Percentiles rank a stretch among this genome's conserved stretches.
Evolutionary conservation across 1,284 basidiomycete species (phyloP).

Genomic region (Tilletia walkeri): DNA sequence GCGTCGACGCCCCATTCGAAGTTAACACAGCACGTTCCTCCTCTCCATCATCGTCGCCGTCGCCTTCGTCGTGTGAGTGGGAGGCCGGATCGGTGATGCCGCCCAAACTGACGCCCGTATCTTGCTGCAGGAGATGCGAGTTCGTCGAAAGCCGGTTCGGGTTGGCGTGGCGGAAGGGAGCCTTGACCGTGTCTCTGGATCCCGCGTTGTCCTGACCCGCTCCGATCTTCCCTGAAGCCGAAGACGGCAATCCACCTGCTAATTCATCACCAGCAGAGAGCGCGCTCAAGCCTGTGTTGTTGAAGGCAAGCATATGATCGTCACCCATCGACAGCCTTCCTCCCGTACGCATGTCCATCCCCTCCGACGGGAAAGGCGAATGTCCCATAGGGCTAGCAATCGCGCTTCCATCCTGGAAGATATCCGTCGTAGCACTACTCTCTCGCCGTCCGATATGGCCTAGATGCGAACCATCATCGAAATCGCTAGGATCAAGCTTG

Average conservation of each 20-base stretch:
- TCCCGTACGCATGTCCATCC: not conserved
- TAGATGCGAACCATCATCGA: not conserved
- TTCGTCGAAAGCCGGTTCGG: not conserved
- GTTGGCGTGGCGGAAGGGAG: not conserved
- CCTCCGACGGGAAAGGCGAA: constrained; percentile 12
- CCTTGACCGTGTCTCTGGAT: too few relatives aligned
- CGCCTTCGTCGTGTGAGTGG: not conserved
- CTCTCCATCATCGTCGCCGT: not conserved
- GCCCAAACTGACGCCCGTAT: not conserved
- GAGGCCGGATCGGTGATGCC: constrained; percentile 1
- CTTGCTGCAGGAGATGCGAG: not conserved
- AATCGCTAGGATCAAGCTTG: not conserved
- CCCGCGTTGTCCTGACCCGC: not conserved
- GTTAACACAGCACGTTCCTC: constrained; percentile 8
- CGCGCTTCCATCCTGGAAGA: constrained; percentile 8
- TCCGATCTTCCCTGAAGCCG: not conserved
- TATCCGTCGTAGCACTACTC: constrained; percentile 9
- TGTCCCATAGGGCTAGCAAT: not conserved
- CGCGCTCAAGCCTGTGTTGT: constrained; percentile 4
- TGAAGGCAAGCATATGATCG: constrained; percentile 5
- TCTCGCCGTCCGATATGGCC: constrained; percentile 2
- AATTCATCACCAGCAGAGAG: constrained; percentile 3
- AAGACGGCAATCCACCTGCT: not conserved
- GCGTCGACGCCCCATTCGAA: not conserved
- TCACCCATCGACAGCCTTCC: not conserved